Base-by-base conservation (phyloP, 257 asterid genomes). In the Gentiana macrophylla region DNA sequence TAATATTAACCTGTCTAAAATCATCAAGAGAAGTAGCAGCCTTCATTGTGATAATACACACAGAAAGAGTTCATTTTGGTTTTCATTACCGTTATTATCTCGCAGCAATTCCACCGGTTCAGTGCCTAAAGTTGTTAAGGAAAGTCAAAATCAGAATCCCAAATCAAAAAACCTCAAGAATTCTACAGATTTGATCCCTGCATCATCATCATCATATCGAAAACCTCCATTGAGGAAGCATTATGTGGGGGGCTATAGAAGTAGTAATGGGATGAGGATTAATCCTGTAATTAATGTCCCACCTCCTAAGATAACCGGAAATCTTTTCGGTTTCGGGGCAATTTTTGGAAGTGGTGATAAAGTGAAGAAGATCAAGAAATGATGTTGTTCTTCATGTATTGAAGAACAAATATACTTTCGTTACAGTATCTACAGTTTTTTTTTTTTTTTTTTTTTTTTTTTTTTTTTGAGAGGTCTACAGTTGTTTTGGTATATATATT, bases 51-150 rank as follows among this genome's bases (percentile, higher is more conserved):
- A 62, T 41, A 67, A 72, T 15, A 62, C 66, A 37, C 74, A 72
- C 50, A 75, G 71, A 56, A 74, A 62, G 63, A 71, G 74, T 35
- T 74, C 83, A 1, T 70, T 77, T 70, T 77, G 83, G 80, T n/a
- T n/a, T n/a, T 67, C 80, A 55, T 55, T 74, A 6, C 78, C 78
- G 2, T 56, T 65, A 33, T 53, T 77, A 12, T 62, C 83, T 3
- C 66, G 83, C 8, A 74, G 83, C 62, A 74, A 77, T 37, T 77
- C 83, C 32, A 77, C 83, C 35, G 83, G 83, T 15, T 77, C 80
- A 35, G 72, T 64, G 3, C 61, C 65, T 9, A 74, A 61, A 45
- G 45, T 33, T 0, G 37, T 9, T 13, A 61, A 35, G 68, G 72
- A 74, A 64, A 54, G 36, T 49, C 73, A 66, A 35, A 74, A 70